phyloP scores from a whole-genome alignment of 139 green algal genomes.

The Monoraphidium neglectum region DNA sequence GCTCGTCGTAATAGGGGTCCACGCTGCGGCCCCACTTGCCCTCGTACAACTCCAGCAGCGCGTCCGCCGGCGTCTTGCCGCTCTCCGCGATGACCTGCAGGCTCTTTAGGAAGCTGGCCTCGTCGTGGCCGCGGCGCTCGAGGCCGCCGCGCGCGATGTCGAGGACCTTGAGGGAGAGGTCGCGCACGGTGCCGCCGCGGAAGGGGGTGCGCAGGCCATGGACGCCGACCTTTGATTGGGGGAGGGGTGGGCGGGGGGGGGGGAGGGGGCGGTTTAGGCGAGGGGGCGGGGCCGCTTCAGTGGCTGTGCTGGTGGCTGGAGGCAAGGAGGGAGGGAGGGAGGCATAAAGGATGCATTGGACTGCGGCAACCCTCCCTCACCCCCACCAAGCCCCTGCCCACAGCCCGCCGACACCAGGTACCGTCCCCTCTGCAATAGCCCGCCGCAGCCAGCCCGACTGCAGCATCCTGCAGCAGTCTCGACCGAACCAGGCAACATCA shows the following conservation, averaged over 20 bases:
- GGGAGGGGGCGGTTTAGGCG: background rate
- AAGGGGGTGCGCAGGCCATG: constrained; percentile 89
- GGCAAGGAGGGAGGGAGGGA: background rate
- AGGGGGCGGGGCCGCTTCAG: background rate
- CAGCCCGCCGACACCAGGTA: background rate
- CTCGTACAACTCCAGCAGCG: constrained; percentile 74
- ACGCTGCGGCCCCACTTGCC: constrained; percentile 68
- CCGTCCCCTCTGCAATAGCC: background rate
- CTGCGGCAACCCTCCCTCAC: background rate
- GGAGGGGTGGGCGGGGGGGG: background rate
- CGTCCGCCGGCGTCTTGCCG: constrained; percentile 66
- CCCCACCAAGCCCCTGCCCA: background rate
- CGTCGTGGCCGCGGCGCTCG: constrained; percentile 74
- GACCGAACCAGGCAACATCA: no score
- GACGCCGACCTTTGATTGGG: constrained; percentile 56
- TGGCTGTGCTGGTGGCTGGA: background rate
- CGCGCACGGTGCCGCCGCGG: constrained; percentile 80
- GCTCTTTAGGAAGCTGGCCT: constrained; percentile 81
- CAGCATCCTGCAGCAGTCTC: no score
- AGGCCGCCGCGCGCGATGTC: constrained; percentile 81
- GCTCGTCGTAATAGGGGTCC: constrained; percentile 71
- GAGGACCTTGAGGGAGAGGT: constrained; percentile 67
- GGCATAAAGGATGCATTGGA: background rate
- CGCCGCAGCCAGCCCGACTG: background rate
- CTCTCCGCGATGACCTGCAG: constrained; percentile 76